Base-by-base conservation (phyloP, 768 basidiomycete species). In the Boletus insuetus region DNA sequence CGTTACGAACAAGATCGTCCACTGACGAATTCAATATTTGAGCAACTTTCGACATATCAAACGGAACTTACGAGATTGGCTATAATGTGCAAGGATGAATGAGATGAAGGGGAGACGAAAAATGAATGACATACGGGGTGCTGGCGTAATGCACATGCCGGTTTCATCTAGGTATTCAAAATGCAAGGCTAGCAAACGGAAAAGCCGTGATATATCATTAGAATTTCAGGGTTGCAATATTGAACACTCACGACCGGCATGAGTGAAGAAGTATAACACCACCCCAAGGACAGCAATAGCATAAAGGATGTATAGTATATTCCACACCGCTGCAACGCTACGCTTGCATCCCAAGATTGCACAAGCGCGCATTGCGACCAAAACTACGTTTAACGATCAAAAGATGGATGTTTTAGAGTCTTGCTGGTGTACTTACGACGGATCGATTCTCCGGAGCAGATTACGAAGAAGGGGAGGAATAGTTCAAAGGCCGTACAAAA, bases 291-390 rank as follows among this genome's bases (percentile, higher is more conserved):
- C 4, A 13, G 9, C 17, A 3, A 56, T 0, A 3, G 52, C 24
- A 34, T 56, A 69, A 6, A 58, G 4, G 20, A 48, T 1, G n/a
- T 69, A 69, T 2, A 58, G 3, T 2, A 13, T 14, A 32, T 45
- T 53, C 17, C 44, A 37, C 3, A n/a, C 4, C 0, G 31, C 3
- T 6, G 40, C 32, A 9, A 61, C 3, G 39, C 29, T 14, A 24
- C 47, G 62, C 5, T 32, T 48, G 44, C 54, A 61, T 20, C 63
- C 50, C 49, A 60, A 39, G 34, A 69, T 60, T 16, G 65, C 68
- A 44, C 65, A 69, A 12, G 61, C 55, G 4, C 68, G 63, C 44
- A 67, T 46, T 17, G 54, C 53, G 9, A 69, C 60, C 38, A 69
- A 50, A 19, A 69, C 68, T 71, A 20, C 1, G 20, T 19, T 16